These are phyloP conservation scores for Umbilicaria muhlenbergii DNA, from an alignment of 495 filamentous ascomycete species.

Conservation along the genomic window DNA sequence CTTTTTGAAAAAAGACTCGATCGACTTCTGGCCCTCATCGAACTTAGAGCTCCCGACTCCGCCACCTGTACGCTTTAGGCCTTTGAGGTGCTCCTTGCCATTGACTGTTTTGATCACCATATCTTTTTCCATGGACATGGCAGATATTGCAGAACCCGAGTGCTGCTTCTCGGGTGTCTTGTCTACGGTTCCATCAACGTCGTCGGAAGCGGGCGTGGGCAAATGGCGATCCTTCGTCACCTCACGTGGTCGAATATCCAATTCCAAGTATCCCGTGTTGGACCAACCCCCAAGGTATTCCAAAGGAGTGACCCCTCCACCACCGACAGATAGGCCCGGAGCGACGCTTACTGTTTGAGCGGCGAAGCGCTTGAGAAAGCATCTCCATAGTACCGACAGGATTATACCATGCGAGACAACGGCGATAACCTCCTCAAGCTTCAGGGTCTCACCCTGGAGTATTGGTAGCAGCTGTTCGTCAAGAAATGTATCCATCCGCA, in stretches of 20 bases:
- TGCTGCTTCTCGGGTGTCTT: background rate
- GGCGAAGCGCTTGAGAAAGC: slow-evolving; percentile 38
- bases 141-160: too few relatives aligned
- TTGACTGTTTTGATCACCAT: slow-evolving; percentile 39
- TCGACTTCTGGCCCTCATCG: slow-evolving; percentile 53
- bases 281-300: slow-evolving; percentile 42
- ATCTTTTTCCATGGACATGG: slow-evolving; percentile 11
- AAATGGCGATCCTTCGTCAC: background rate
- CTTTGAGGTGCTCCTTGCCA: slow-evolving; percentile 47
- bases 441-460: slow-evolving; percentile 20
- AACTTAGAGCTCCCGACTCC: slow-evolving; percentile 61
- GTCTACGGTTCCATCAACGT: too few relatives aligned
- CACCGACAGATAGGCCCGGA: slow-evolving; percentile 9
- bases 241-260: slow-evolving; percentile 21
- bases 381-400: slow-evolving; percentile 48
- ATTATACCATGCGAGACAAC: slow-evolving; percentile 74
- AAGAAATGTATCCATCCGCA: slow-evolving; percentile 47
- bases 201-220: background rate
- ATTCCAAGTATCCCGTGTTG: slow-evolving; percentile 46
- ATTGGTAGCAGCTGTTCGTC: slow-evolving; percentile 41
- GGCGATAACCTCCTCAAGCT: slow-evolving; percentile 28
- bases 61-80: slow-evolving; percentile 58
- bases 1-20: slow-evolving; percentile 68
- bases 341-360: slow-evolving; percentile 20
- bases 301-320: slow-evolving; percentile 9